Evolutionary conservation across 2,329 filamentous ascomycete genomes (phyloP), one percentile per base, ranked within the genome.

Genomic region (Colletotrichum graminicola): DNA sequence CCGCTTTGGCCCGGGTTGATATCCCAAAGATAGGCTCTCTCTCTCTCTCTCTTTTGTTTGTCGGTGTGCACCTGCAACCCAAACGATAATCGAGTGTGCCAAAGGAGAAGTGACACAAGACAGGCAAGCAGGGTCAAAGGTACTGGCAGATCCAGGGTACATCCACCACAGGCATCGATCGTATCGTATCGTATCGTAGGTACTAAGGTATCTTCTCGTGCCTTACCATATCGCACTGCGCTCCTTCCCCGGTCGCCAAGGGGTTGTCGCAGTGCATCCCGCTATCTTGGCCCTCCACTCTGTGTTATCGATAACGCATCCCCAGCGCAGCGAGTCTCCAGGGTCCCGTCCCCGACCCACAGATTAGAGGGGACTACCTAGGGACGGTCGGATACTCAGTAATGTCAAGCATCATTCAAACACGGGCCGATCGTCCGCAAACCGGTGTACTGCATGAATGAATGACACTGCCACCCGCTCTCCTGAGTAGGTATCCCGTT

Each of bases 341-440:
- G 68, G 64, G 36, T 57, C 45, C 65, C 39, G 29, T n/a, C n/a
- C n/a, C 65, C 47, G 47, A 55, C 60, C 66, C 69, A 54, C 59
- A 69, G 54, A 61, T 69, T 29, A 61, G 41, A 16, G 16, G 14
- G 11, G 36, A 34, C 36, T 41, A 12, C 36, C 36, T 12, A 39
- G 39, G 34, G 4, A 59, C 59, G 59, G 55, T 71, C 68, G 64
- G 59, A 68, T 68, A 65, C 65, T 57, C 67, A 59, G 59, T 36
- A 59, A 32, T 47, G 59, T 71, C 64, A 71, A 68, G 68, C 68
- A 71, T 71, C 60, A 68, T 60, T 59, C 65, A 64, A 54, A 72
- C 66, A 55, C 65, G 52, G 64, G 69, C 65, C 66, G 65, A 64
- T 72, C 47, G 45, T 8, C 60, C 45, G 34, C 36, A 23, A 47